phyloP scores from a whole-genome alignment of 2,329 filamentous ascomycete genomes.

The Clonostachys rhizophaga region DNA sequence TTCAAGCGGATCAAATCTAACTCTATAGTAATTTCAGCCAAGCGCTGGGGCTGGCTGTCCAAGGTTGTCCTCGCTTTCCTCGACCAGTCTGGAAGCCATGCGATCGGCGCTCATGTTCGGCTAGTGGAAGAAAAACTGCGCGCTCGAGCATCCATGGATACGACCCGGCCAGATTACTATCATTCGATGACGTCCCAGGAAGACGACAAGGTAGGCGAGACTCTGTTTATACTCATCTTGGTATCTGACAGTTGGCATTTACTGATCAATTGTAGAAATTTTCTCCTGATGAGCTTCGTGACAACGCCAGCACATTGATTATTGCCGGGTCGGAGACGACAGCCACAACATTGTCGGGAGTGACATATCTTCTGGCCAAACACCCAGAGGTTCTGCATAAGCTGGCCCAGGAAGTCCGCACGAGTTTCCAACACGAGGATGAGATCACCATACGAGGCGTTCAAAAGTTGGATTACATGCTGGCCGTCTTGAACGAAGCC shows the following conservation, averaged over 20 bases:
- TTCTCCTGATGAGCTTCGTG: not conserved
- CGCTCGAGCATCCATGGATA: not conserved
- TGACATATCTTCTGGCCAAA: conserved; percentile 30
- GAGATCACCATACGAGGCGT: conserved; percentile 22
- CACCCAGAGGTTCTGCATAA: not conserved
- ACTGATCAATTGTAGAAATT: not conserved
- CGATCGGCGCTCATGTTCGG: not conserved
- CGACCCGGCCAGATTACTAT: not conserved
- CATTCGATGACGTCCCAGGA: not conserved
- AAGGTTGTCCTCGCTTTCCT: not conserved
- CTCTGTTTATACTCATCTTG: not conserved
- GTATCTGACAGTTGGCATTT: not conserved
- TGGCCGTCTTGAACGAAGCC: conserved; percentile 23
- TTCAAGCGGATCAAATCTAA: conserved; percentile 2
- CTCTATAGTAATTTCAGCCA: not conserved
- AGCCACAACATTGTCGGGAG: conserved; percentile 32
- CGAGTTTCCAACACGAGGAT: conserved; percentile 8
- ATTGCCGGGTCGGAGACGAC: conserved; percentile 38
- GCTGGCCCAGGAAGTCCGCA: conserved; percentile 1
- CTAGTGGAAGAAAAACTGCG: not conserved
- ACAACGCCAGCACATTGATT: not conserved
- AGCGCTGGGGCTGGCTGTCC: not conserved
- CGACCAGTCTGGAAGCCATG: not conserved
- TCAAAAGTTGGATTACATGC: conserved; percentile 26
- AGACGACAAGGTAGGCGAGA: not conserved